Evolutionary conservation across 176 grass and related monocot species (phyloP).

Genomic region (Elaeis guineensis): DNA sequence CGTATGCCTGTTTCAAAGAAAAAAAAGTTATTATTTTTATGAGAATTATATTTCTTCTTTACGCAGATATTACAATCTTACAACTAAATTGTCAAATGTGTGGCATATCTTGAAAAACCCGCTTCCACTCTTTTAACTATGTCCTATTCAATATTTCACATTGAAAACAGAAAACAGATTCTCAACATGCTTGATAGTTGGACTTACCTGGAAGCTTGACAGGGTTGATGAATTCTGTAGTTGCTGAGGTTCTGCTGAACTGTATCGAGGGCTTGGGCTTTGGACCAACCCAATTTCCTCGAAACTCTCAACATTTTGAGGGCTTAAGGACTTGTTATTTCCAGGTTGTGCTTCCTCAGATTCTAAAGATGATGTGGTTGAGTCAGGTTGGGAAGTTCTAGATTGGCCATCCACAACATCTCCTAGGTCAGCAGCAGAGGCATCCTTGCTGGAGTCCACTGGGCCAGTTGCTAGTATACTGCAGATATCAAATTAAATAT

Average conservation of each 20-base stretch:
- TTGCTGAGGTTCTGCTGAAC: slow-evolving; percentile 24
- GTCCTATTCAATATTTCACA: no score
- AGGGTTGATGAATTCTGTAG: slow-evolving; percentile 37
- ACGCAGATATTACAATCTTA: no score
- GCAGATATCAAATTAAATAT: slow-evolving; percentile 16
- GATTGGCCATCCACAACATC: slow-evolving; percentile 37
- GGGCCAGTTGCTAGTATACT: slow-evolving; percentile 38
- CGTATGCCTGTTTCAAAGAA: slow-evolving; percentile 24
- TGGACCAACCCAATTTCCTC: slow-evolving; percentile 61
- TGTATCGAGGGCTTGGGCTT: slow-evolving; percentile 43
- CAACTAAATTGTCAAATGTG: no score
- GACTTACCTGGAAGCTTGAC: slow-evolving; percentile 46
- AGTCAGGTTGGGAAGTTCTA: slow-evolving; percentile 35
- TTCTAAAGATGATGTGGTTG: slow-evolving; percentile 28
- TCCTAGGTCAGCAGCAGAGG: slow-evolving; percentile 18
- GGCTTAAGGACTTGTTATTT: slow-evolving; percentile 28
- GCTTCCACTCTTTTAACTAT: no score
- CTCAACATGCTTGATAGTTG: no score
- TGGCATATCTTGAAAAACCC: no score
- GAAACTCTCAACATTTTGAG: slow-evolving; percentile 45
- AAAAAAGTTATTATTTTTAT: no score
- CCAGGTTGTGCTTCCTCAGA: slow-evolving; percentile 35
- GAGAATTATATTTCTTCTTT: no score
- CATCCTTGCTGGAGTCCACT: slow-evolving; percentile 18
- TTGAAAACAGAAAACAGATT: no score